These are phyloP conservation scores for Syzygium aromaticum DNA, from an alignment of 345 rosid species.

Conservation along the genomic window DNA sequence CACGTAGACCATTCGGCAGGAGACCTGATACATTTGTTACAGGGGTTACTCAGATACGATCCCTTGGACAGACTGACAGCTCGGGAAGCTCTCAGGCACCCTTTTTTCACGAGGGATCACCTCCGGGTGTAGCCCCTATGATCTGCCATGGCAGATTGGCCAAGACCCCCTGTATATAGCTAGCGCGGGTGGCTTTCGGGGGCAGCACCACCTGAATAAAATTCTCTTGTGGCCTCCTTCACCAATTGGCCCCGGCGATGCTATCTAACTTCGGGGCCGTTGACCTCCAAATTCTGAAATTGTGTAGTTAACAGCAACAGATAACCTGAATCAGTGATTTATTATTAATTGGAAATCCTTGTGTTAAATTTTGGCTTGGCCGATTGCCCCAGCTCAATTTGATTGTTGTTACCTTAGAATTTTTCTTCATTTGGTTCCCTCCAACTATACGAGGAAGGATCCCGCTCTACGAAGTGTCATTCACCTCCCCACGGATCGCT, in stretches of 20 bases:
- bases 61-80: slow-evolving; percentile 64
- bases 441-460: background rate
- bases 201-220: background rate
- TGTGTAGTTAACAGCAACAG: background rate
- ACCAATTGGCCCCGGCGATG: background rate
- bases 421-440: background rate
- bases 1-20: slow-evolving; percentile 89
- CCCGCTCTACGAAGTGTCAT: background rate
- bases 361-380: background rate
- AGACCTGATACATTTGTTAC: slow-evolving; percentile 65
- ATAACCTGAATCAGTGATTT: background rate
- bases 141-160: background rate
- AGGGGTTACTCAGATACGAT: slow-evolving; percentile 61
- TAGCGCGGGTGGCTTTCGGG: background rate
- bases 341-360: background rate
- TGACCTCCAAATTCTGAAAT: background rate
- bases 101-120: slow-evolving; percentile 48
- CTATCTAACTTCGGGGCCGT: background rate
- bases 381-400: background rate
- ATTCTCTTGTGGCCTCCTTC: background rate
- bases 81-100: slow-evolving; percentile 72
- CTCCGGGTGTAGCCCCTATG: background rate
- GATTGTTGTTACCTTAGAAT: background rate
- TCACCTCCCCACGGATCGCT: no score
- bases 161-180: background rate